Evolutionary conservation across 73 alveolate genomes (phyloP).

Genomic region (Paramecium bursaria): DNA sequence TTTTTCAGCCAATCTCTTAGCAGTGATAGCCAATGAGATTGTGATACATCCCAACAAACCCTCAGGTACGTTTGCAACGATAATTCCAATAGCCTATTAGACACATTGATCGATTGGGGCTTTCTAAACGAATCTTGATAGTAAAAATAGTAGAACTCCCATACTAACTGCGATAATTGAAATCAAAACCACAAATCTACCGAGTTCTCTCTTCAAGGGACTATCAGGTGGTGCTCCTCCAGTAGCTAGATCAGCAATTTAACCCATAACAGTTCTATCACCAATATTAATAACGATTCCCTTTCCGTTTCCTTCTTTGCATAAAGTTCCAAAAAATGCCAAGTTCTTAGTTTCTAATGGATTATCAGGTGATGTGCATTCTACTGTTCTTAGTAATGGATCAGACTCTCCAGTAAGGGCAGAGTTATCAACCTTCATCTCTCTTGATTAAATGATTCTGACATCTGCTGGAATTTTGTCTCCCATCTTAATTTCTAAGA

Average conservation of each 20-base stretch:
- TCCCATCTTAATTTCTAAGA: conserved; percentile 88
- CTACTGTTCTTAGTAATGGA: conserved; percentile 74
- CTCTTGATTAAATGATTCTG: conserved; percentile 84
- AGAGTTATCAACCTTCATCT: conserved; percentile 94
- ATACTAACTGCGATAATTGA: conserved; percentile 89
- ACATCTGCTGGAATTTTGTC: conserved; percentile 98
- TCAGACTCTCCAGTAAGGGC: conserved; percentile 96
- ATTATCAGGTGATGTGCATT: conserved; percentile 84
- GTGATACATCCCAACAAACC: conserved; percentile 95
- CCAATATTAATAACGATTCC: conserved; percentile 95
- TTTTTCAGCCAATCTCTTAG: conserved; percentile 90
- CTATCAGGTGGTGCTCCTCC: conserved; percentile 89
- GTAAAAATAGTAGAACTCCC: conserved; percentile 88
- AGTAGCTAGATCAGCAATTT: conserved; percentile 93
- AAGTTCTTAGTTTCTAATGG: conserved; percentile 89
- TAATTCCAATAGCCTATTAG: conserved; percentile 93
- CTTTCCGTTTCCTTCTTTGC: conserved; percentile 91
- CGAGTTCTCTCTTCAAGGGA: conserved; percentile 90
- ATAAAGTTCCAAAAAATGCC: conserved; percentile 91
- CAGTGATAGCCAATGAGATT: conserved; percentile 93
- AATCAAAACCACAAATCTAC: conserved; percentile 91
- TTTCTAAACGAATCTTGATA: conserved; percentile 83
- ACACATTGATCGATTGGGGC: conserved; percentile 86
- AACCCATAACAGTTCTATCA: conserved; percentile 93
- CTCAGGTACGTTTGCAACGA: conserved; percentile 98